A percentile compares a stretch with the other conserved stretches of the same genome.
Evolutionary conservation across 2,329 filamentous ascomycete species (phyloP).

Genomic region (Ophiostoma sp.): DNA sequence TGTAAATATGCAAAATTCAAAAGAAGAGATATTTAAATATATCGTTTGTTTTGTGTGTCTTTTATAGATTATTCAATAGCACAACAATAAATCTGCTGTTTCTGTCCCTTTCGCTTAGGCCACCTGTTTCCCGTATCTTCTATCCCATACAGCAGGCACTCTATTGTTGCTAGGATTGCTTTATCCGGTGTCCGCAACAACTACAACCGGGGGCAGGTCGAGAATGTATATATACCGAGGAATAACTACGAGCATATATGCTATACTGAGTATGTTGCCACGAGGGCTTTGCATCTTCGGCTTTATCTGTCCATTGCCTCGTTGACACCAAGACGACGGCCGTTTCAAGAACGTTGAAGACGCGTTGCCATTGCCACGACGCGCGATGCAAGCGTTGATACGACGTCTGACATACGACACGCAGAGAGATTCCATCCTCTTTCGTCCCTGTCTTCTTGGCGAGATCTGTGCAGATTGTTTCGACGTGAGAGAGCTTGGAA

Average conservation of each 20-base stretch:
- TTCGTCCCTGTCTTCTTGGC: not conserved
- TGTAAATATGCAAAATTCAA: not conserved
- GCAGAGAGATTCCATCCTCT: not conserved
- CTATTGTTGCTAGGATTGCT: not conserved
- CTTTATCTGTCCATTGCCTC: not conserved
- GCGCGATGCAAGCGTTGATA: not conserved
- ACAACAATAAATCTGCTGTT: not conserved
- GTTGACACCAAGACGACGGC: not conserved
- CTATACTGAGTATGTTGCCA: conserved; percentile 7
- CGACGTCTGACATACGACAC: not conserved
- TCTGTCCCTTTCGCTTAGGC: conserved; percentile 14
- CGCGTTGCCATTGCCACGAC: not conserved
- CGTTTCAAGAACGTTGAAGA: conserved; percentile 5
- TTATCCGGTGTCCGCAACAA: conserved; percentile 2
- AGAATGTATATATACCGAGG: not conserved
- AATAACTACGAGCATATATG: not conserved
- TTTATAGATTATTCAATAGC: not conserved
- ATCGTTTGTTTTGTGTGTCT: not conserved
- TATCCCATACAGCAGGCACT: conserved; percentile 5
- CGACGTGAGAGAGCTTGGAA: not conserved
- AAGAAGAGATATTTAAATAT: not conserved
- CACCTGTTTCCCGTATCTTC: conserved; percentile 10
- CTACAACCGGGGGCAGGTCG: not conserved
- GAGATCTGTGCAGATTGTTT: not conserved
- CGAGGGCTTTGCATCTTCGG: not conserved